These are phyloP conservation scores for Starmerella khaoyaiensis DNA, from an alignment of 805 yeast genomes.

Conservation along the genomic window DNA sequence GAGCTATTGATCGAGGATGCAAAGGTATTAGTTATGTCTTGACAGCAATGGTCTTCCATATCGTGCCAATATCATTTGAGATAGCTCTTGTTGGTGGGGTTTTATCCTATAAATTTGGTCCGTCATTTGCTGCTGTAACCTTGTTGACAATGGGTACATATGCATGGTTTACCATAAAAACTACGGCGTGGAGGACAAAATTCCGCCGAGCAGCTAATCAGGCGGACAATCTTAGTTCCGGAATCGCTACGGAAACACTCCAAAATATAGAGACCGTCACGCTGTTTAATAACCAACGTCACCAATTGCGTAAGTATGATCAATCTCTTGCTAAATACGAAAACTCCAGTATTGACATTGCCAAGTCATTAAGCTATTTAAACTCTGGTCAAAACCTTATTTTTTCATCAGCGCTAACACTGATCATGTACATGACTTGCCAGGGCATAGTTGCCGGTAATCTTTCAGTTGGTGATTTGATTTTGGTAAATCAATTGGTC, in stretches of 20 bases:
- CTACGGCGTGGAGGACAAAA: constrained; percentile 93
- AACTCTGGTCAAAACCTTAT: constrained; percentile 70
- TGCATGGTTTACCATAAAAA: constrained; percentile 71
- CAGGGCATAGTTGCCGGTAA: constrained; percentile 76
- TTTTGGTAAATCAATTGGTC: constrained; percentile 85
- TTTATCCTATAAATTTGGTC: constrained; percentile 82
- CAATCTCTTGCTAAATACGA: constrained; percentile 61
- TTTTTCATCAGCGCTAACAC: constrained; percentile 78
- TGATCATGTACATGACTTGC: constrained; percentile 97
- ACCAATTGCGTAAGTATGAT: constrained; percentile 71
- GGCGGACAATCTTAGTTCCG: constrained; percentile 93
- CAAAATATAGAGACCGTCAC: constrained; percentile 91
- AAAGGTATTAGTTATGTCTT: constrained; percentile 90
- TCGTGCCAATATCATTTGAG: constrained; percentile 83
- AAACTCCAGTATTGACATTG: constrained; percentile 52
- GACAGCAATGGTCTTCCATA: constrained; percentile 95
- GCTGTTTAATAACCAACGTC: constrained; percentile 80
- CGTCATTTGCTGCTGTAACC: constrained; percentile 79
- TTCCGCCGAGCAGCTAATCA: constrained; percentile 80
- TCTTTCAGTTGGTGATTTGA: constrained; percentile 87
- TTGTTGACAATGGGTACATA: constrained; percentile 79
- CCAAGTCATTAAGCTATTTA: constrained; percentile 60
- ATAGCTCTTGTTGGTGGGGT: constrained; percentile 88
- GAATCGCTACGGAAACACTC: constrained; percentile 83
- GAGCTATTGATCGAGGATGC: constrained; percentile 96